Conservation (phyloP, 768 basidiomycete genomes). For the Pisolithus orientalis region DNA sequence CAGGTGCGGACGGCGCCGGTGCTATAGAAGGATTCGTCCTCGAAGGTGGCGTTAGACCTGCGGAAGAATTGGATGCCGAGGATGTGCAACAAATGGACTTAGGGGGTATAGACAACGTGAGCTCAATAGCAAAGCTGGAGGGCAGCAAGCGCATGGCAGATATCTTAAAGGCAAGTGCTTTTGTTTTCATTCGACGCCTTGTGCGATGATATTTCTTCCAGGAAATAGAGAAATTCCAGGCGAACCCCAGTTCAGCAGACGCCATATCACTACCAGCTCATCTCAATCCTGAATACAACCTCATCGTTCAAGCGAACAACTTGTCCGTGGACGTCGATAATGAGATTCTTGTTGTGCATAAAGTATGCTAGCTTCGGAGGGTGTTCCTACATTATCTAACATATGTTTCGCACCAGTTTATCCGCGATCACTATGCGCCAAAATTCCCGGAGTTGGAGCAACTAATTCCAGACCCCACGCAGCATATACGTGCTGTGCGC, state of each 20-base stretch:
- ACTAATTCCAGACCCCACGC: conserved; percentile 83
- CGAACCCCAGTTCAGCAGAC: conserved; percentile 71
- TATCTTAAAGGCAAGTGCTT: conserved; percentile 59
- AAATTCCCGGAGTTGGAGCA: conserved; percentile 98
- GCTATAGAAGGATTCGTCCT: conserved; percentile 58
- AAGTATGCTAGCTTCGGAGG: conserved; percentile 40
- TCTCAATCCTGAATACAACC: conserved; percentile 89
- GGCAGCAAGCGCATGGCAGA: conserved; percentile 86
- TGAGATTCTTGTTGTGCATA: conserved; percentile 94
- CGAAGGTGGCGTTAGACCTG: conserved; percentile 84
- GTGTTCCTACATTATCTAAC: conserved; percentile 5
- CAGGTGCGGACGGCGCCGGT: conserved; percentile 31
- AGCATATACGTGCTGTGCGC: conserved; percentile 90
- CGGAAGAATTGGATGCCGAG: conserved; percentile 92
- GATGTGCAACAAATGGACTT: conserved; percentile 96
- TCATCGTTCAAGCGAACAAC: conserved; percentile 98
- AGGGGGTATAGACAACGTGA: conserved; percentile 75
- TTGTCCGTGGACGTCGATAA: conserved; percentile 97
- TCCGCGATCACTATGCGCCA: conserved; percentile 92
- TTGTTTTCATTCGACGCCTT: background rate
- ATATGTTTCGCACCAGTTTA: conserved; percentile 54
- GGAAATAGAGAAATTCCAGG: conserved; percentile 88
- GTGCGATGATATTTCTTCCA: conserved; percentile 23
- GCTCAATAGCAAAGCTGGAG: conserved; percentile 82
- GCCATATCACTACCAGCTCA: conserved; percentile 76